These are phyloP conservation scores for Auriscalpium microsporum DNA, from an alignment of 768 basidiomycete species.

Conservation along the genomic window DNA sequence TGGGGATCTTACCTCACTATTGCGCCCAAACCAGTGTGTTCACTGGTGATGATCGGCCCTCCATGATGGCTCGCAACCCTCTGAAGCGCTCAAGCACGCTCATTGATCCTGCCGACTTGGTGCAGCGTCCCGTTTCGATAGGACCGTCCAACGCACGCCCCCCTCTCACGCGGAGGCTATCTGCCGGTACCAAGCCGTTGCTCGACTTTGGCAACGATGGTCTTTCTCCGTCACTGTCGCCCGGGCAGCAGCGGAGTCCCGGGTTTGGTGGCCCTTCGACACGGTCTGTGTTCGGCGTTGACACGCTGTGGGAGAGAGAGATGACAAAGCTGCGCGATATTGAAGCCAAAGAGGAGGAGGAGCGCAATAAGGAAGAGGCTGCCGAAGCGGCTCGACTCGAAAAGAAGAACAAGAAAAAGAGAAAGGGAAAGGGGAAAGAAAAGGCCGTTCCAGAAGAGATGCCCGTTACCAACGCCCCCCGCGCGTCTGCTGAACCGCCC, in stretches of 20 bases:
- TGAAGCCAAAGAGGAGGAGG: conserved; percentile 56
- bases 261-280: conserved; percentile 25
- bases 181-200: conserved; percentile 52
- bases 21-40: conserved; percentile 52
- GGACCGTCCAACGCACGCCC: conserved; percentile 36
- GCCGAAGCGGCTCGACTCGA: conserved; percentile 40
- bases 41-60: conserved; percentile 78
- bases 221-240: conserved; percentile 18
- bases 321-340: conserved; percentile 73
- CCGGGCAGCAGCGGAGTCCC: background rate
- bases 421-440: conserved; percentile 40
- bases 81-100: conserved; percentile 54
- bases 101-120: conserved; percentile 62
- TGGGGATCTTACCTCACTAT: too few species aligned
- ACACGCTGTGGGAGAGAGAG: conserved; percentile 89
- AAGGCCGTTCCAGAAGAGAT: conserved; percentile 20
- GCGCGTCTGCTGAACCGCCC: conserved; percentile 16
- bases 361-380: conserved; percentile 42
- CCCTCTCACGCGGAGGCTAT: conserved; percentile 38
- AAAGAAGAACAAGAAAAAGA: conserved; percentile 37
- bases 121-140: conserved; percentile 35
- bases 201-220: conserved; percentile 53
- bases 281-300: conserved; percentile 87
- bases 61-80: conserved; percentile 79
- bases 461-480: conserved; percentile 2